A percentile compares a stretch with the other conserved stretches of the same genome.
Evolutionary conservation across 805 yeast genomes (phyloP).

Genomic region (Hyphopichia homilentoma): DNA sequence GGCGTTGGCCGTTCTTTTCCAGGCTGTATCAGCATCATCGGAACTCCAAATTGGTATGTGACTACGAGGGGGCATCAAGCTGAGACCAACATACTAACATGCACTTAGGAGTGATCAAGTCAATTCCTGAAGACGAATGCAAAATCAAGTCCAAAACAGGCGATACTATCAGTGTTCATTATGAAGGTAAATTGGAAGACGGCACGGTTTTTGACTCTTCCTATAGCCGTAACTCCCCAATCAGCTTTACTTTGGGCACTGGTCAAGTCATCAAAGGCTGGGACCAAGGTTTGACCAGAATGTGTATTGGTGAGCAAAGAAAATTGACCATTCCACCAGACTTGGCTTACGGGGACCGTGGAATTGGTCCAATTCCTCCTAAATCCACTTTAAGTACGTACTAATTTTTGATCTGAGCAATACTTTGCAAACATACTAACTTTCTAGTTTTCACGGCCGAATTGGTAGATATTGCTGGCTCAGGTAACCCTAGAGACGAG

Average conservation of each 20-base stretch:
- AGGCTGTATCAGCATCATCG: not conserved
- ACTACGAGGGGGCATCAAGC: not conserved
- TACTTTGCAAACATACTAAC: constrained; percentile 19
- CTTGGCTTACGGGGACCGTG: constrained; percentile 73
- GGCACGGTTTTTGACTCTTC: constrained; percentile 79
- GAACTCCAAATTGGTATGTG: constrained; percentile 2
- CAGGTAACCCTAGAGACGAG: constrained; percentile 8
- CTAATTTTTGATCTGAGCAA: not conserved
- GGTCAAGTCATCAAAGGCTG: constrained; percentile 86
- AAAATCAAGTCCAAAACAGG: constrained; percentile 55
- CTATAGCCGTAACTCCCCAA: constrained; percentile 57
- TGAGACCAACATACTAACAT: constrained; percentile 1
- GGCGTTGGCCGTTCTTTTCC: not conserved
- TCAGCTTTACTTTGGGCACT: constrained; percentile 66
- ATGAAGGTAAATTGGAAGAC: constrained; percentile 65
- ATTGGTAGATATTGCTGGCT: constrained; percentile 51
- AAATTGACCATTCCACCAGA: constrained; percentile 74
- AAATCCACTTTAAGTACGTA: constrained; percentile 57
- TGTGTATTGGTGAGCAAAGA: constrained; percentile 89
- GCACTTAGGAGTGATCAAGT: constrained; percentile 25
- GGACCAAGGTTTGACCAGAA: constrained; percentile 74
- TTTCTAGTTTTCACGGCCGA: constrained; percentile 54
- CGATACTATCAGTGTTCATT: constrained; percentile 72
- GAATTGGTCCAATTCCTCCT: constrained; percentile 76
- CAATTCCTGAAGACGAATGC: constrained; percentile 53